A percentile compares a stretch with the other conserved stretches of the same genome.
Evolutionary conservation across 2,329 filamentous ascomycete species (phyloP).

Genomic region (Gliomastix tumulicola): DNA sequence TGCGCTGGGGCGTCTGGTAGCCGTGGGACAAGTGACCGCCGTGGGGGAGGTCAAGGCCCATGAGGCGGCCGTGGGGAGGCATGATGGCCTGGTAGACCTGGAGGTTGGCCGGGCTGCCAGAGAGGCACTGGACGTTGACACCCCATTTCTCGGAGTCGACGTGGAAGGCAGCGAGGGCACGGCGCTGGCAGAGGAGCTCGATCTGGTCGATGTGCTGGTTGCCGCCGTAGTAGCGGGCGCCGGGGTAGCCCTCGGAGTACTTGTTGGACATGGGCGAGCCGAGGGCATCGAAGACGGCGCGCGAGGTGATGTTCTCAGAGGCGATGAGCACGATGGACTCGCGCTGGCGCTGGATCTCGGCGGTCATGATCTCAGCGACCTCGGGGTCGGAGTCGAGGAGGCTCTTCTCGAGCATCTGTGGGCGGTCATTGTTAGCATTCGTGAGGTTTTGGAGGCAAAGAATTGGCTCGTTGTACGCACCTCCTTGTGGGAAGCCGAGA

Average conservation of each 20-base stretch:
- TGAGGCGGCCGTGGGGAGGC: constrained; percentile 89
- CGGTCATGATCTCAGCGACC: constrained; percentile 94
- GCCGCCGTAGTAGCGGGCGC: constrained; percentile 96
- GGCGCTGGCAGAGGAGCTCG: constrained; percentile 89
- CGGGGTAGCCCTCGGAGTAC: constrained; percentile 98
- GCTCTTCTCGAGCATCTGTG: constrained; percentile 92
- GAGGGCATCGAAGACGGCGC: constrained; percentile 94
- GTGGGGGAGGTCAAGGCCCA: constrained; percentile 93
- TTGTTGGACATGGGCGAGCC: constrained; percentile 97
- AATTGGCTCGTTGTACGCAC: too few relatives aligned
- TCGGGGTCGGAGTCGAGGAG: constrained; percentile 87
- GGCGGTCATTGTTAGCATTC: constrained; percentile 20
- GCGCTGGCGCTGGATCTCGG: constrained; percentile 92
- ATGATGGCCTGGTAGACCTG: constrained; percentile 98
- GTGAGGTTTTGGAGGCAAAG: neutral
- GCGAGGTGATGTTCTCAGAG: constrained; percentile 98
- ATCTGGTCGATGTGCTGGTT: constrained; percentile 98
- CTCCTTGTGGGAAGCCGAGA: constrained; percentile 48
- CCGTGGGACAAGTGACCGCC: constrained; percentile 94
- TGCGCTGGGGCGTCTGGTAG: constrained; percentile 92
- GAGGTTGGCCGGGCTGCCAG: constrained; percentile 90
- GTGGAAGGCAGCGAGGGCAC: constrained; percentile 87
- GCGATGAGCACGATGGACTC: constrained; percentile 98
- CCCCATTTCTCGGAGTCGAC: constrained; percentile 87
- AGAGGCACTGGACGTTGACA: constrained; percentile 95